Conservation (phyloP, 306 rosid genomes). For the Alnus glutinosa region DNA sequence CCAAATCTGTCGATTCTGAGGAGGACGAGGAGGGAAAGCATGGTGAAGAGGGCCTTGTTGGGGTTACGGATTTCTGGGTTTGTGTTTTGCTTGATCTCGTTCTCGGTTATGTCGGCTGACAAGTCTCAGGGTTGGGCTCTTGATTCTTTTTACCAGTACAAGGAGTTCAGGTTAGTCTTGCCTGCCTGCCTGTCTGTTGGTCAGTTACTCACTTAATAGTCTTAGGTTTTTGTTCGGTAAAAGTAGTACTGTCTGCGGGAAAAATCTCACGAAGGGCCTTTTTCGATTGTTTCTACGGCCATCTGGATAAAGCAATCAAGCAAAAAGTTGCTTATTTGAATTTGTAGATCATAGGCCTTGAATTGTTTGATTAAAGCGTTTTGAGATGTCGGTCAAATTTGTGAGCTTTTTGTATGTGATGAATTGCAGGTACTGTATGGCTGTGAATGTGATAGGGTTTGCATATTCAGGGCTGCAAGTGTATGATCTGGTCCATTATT, state of each 20-base stretch:
- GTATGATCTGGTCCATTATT: conserved; percentile 39
- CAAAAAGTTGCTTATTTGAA: not conserved
- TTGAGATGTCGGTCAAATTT: not conserved
- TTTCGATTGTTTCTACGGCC: not conserved
- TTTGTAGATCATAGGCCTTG: not conserved
- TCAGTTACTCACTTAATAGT: not conserved
- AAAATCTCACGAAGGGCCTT: not conserved
- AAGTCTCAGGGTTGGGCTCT: conserved; percentile 64
- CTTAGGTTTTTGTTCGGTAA: not conserved
- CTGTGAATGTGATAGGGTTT: conserved; percentile 66
- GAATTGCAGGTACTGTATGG: conserved; percentile 54
- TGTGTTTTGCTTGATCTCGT: conserved; percentile 56
- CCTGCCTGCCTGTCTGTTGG: not conserved
- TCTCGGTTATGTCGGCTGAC: conserved; percentile 67
- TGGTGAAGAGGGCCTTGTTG: conserved; percentile 47
- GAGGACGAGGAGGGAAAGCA: conserved; percentile 39
- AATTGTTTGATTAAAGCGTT: not conserved
- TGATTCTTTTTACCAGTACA: conserved; percentile 54
- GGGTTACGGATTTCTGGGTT: conserved; percentile 54
- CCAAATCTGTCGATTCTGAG: conserved; percentile 40
- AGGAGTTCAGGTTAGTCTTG: conserved; percentile 61
- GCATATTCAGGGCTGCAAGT: conserved; percentile 66
- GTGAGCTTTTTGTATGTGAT: not conserved
- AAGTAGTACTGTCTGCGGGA: not conserved
- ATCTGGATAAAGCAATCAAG: not conserved